Conservation (phyloP, 257 asterid species). For the Rehmannia glutinosa region DNA sequence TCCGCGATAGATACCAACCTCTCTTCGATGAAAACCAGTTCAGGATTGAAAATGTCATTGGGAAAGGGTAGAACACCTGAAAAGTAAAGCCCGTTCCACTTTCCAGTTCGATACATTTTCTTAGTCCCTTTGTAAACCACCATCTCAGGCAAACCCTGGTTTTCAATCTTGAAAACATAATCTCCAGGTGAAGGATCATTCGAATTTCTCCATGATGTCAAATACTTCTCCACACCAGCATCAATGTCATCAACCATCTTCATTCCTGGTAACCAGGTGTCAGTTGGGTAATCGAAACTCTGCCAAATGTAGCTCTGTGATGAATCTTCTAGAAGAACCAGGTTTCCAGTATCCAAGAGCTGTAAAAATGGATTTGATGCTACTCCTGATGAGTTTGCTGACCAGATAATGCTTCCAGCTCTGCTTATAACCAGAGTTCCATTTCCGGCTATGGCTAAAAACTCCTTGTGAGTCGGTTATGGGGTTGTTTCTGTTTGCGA, state of each 20-base stretch:
- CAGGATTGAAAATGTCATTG: neutral
- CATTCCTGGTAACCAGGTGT: conserved; percentile 35
- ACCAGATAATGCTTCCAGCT: conserved; percentile 8
- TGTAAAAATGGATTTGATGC: neutral
- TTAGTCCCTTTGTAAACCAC: neutral
- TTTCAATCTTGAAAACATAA: conserved; percentile 12
- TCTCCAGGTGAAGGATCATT: conserved; percentile 45
- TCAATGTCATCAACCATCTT: neutral
- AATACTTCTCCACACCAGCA: neutral
- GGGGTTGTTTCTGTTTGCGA: conserved; percentile 19
- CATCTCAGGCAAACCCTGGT: conserved; percentile 22
- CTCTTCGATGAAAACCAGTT: neutral
- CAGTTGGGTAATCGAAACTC: conserved; percentile 31
- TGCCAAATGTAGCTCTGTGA: conserved; percentile 16
- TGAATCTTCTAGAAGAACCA: neutral
- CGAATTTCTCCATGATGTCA: conserved; percentile 36
- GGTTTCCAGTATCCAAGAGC: conserved; percentile 25
- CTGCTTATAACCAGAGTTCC: neutral
- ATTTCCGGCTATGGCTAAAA: neutral
- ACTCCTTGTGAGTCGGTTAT: neutral
- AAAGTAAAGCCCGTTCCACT: conserved; percentile 33
- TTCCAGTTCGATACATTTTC: conserved; percentile 21
- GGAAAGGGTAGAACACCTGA: neutral
- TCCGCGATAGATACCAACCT: neutral
- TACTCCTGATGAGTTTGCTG: neutral